Evolutionary conservation across 2,329 filamentous ascomycete genomes (phyloP).

Genomic region (Penicillium sp.): DNA sequence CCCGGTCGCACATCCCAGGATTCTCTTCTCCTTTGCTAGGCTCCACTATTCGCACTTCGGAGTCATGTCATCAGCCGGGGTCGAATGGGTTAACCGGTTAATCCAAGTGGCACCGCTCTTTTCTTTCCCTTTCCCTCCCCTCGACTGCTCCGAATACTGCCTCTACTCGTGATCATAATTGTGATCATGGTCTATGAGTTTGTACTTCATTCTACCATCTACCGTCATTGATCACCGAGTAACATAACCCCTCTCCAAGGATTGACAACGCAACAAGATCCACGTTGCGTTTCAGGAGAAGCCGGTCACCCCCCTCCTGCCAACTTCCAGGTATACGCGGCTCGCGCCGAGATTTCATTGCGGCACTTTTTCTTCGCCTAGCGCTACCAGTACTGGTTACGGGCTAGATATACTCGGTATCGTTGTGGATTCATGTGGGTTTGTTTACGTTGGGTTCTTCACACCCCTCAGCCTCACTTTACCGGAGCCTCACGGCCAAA

Average conservation of each 20-base stretch:
- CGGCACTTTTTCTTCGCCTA: slow-evolving; percentile 1
- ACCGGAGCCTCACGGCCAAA: slow-evolving; percentile 18
- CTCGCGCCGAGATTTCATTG: slow-evolving; percentile 14
- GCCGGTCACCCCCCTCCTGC: background rate
- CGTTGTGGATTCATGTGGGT: background rate
- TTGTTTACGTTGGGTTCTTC: background rate
- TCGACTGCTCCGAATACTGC: too few species aligned
- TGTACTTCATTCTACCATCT: background rate
- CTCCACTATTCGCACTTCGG: background rate
- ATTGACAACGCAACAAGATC: slow-evolving; percentile 12
- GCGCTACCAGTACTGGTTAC: background rate
- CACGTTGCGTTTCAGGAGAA: slow-evolving; percentile 9
- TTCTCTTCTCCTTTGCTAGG: background rate
- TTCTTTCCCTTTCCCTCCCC: too few species aligned
- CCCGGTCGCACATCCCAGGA: background rate
- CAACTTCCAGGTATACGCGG: slow-evolving; percentile 6
- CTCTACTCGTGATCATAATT: background rate
- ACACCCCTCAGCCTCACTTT: slow-evolving; percentile 15
- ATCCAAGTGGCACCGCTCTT: too few species aligned
- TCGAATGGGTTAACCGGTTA: background rate
- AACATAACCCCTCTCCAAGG: slow-evolving; percentile 1
- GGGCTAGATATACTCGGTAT: too few species aligned
- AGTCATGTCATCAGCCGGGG: background rate
- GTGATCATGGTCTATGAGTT: background rate
- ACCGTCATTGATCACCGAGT: too few species aligned